phyloP scores from a whole-genome alignment of 2,329 filamentous ascomycete genomes.

The Microcyclosporella mali region DNA sequence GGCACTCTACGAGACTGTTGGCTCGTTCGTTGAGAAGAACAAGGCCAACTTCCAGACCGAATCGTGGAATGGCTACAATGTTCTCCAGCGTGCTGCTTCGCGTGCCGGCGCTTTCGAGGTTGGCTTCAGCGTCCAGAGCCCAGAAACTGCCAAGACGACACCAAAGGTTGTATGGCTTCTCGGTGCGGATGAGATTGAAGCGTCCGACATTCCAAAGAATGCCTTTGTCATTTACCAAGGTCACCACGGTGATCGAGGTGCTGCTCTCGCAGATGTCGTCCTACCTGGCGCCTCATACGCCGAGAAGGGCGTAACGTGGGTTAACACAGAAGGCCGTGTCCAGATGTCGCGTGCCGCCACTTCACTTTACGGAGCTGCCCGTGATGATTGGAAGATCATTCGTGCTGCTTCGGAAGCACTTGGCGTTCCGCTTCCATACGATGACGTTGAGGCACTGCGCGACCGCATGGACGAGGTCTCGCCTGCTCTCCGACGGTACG shows the following conservation, averaged over 20 bases:
- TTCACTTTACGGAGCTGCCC: constrained; percentile 77
- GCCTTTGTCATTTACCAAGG: constrained; percentile 98
- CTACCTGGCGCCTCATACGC: constrained; percentile 94
- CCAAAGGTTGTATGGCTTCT: constrained; percentile 97
- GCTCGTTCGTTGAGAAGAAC: constrained; percentile 88
- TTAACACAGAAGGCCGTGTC: constrained; percentile 95
- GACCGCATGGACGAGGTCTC: constrained; percentile 95
- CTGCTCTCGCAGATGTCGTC: constrained; percentile 86
- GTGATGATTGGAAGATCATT: constrained; percentile 99
- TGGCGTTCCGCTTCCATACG: constrained; percentile 78
- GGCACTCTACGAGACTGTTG: constrained; percentile 86
- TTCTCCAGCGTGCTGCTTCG: constrained; percentile 88
- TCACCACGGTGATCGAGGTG: constrained; percentile 91
- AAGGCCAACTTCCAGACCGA: constrained; percentile 76
- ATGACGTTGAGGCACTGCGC: constrained; percentile 80
- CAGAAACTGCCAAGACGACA: constrained; percentile 72
- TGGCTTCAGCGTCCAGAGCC: constrained; percentile 82
- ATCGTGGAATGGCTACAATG: constrained; percentile 97
- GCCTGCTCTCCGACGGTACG: constrained; percentile 81
- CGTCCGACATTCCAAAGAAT: constrained; percentile 84
- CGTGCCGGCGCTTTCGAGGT: constrained; percentile 91
- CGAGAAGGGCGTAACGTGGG: constrained; percentile 90
- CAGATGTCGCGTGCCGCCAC: constrained; percentile 91
- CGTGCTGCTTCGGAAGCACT: constrained; percentile 89
- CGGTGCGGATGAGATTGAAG: constrained; percentile 83